A percentile compares a stretch with the other conserved stretches of the same genome.
phyloP scores from a whole-genome alignment of 78 protist genomes.

The slime mould (Dictyostelium discoideum) region DNA sequence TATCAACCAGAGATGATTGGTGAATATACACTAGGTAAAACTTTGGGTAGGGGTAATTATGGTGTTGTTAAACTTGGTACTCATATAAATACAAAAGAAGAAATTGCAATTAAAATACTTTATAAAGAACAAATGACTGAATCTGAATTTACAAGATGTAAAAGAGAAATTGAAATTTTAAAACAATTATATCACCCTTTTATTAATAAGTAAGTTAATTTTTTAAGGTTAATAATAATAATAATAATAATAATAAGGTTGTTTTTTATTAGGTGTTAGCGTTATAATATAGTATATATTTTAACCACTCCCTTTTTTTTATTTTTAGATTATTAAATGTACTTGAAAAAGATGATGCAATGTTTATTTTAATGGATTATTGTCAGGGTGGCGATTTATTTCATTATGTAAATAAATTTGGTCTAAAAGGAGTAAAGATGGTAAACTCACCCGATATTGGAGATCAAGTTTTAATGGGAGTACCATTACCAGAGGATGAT shows the following conservation, averaged over 20 bases:
- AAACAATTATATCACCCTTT: constrained; percentile 40
- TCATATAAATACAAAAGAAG: constrained; percentile 16
- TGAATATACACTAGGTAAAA: constrained; percentile 26
- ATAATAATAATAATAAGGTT: too few relatives aligned
- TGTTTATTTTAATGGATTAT: constrained; percentile 78
- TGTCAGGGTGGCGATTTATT: constrained; percentile 73
- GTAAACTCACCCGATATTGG: constrained; percentile 2
- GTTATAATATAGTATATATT: too few relatives aligned
- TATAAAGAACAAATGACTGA: constrained; percentile 60
- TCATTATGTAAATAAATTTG: constrained; percentile 16
- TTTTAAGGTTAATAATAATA: background rate
- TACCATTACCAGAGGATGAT: constrained; percentile 76
- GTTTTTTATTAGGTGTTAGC: too few relatives aligned
- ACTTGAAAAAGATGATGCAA: constrained; percentile 57
- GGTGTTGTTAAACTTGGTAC: constrained; percentile 61
- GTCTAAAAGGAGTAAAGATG: constrained; percentile 17
- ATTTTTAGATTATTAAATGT: constrained; percentile 25
- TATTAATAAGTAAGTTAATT: constrained; percentile 34
- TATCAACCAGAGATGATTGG: constrained; percentile 54
- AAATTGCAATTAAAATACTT: constrained; percentile 59
- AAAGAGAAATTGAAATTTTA: constrained; percentile 67
- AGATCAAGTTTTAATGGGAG: constrained; percentile 37
- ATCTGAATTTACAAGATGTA: constrained; percentile 35
- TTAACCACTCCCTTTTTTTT: too few relatives aligned
- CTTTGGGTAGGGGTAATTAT: constrained; percentile 51